Evolutionary conservation across 148 eudicot genomes (phyloP).

Genomic region (Cornus controversa): DNA sequence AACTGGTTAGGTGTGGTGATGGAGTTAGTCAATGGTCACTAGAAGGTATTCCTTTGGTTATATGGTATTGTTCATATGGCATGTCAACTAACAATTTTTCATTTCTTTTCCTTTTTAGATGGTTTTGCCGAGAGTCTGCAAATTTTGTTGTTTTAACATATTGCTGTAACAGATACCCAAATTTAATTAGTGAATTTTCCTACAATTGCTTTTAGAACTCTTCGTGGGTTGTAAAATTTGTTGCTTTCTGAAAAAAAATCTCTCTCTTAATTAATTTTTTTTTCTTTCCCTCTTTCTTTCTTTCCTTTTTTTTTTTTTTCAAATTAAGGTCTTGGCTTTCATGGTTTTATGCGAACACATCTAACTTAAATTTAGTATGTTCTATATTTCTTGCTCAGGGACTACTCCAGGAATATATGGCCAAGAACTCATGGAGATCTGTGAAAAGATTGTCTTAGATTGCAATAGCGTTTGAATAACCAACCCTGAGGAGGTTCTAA

Average conservation of each 20-base stretch:
- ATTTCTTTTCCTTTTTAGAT: not conserved
- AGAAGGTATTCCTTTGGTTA: conserved; percentile 48
- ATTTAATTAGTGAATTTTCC: not conserved
- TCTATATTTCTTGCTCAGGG: conserved; percentile 34
- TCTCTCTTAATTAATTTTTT: no score
- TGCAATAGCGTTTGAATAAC: conserved; percentile 24
- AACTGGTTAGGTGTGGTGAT: conserved; percentile 88
- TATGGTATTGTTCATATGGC: not conserved
- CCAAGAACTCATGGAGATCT: conserved; percentile 59
- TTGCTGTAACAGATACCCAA: not conserved
- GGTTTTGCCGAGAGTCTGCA: not conserved
- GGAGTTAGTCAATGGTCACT: conserved; percentile 83
- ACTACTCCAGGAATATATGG: conserved; percentile 60
- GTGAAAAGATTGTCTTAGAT: conserved; percentile 43
- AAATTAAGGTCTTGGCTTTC: not conserved
- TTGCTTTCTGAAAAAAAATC: not conserved
- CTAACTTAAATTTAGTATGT: conserved; percentile 1
- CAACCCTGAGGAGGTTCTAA: conserved; percentile 47
- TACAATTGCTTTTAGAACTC: not conserved
- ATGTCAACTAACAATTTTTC: not conserved
- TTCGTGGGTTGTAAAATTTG: not conserved
- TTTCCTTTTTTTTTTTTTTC: not conserved
- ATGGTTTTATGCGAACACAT: not conserved
- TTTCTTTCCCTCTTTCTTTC: no score
- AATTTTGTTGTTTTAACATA: not conserved